Conservation (phyloP, 192 early-diverging fungal genomes). For the Glomus cerebriforme region DNA sequence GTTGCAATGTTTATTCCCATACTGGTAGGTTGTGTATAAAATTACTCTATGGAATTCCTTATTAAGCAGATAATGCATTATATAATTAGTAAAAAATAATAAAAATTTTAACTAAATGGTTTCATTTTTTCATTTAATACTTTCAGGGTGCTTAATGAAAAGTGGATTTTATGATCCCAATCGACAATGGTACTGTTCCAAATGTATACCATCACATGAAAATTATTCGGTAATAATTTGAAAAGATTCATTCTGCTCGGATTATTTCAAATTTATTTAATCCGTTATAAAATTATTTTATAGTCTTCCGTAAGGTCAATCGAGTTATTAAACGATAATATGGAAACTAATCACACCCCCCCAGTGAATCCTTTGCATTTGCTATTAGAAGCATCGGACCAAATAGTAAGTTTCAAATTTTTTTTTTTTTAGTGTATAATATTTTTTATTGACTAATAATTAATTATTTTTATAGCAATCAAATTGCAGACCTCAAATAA, state of each 20-base stretch:
- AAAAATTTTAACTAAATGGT: not conserved
- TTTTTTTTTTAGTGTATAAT: not conserved
- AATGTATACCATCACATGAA: not conserved
- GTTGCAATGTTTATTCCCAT: conserved; percentile 1
- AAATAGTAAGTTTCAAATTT: conserved; percentile 2
- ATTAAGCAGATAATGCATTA: not conserved
- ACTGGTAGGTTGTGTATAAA: not conserved
- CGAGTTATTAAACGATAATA: not conserved
- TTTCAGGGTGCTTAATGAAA: conserved; percentile 16
- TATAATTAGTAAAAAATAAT: not conserved
- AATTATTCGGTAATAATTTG: not conserved
- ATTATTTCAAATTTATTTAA: not conserved
- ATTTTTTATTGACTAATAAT: not conserved
- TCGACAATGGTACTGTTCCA: not conserved
- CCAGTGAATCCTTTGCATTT: conserved; percentile 27
- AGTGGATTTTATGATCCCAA: conserved; percentile 1
- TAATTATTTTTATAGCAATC: conserved; percentile 10
- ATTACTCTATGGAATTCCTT: not conserved
- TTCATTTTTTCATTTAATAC: not conserved
- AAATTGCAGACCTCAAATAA: not conserved
- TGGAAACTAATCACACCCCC: not conserved
- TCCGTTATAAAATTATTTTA: not conserved
- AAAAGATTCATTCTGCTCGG: not conserved
- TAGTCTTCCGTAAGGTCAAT: not conserved
- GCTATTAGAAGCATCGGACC: conserved; percentile 25